phyloP scores from a whole-genome alignment of 2,329 filamentous ascomycete genomes.

The Paracoccidioides brasiliensis region DNA sequence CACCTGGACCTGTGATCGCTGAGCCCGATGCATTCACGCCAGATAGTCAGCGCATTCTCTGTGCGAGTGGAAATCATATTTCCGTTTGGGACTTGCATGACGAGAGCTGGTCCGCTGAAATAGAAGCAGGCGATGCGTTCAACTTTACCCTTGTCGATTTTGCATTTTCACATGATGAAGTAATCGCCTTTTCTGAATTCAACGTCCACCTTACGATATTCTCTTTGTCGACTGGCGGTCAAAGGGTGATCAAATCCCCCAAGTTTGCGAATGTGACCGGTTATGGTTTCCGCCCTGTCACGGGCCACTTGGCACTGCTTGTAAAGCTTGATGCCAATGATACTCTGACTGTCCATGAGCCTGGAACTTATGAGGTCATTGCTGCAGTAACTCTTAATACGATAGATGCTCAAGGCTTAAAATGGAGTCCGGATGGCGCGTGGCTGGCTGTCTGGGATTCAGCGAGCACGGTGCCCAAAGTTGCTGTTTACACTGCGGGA shows the following conservation, averaged over 20 bases:
- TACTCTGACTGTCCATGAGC: constrained; percentile 28
- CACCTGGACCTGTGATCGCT: background rate
- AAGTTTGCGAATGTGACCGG: constrained; percentile 26
- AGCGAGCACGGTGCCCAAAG: constrained; percentile 36
- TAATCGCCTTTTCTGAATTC: constrained; percentile 29
- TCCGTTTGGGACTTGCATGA: constrained; percentile 26
- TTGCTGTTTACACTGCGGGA: constrained; percentile 46
- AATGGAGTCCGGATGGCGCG: constrained; percentile 47
- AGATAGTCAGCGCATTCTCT: constrained; percentile 20
- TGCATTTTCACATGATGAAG: constrained; percentile 23
- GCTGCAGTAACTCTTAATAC: constrained; percentile 32
- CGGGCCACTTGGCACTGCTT: constrained; percentile 27
- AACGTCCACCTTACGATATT: constrained; percentile 27
- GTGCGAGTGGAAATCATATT: constrained; percentile 22
- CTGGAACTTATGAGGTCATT: constrained; percentile 22
- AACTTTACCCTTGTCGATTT: constrained; percentile 26
- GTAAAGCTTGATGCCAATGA: constrained; percentile 28
- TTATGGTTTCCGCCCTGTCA: constrained; percentile 29
- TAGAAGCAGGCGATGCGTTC: constrained; percentile 27
- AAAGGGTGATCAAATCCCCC: constrained; percentile 27
- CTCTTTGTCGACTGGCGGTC: constrained; percentile 22
- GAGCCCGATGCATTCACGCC: constrained; percentile 1
- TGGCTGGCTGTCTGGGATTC: constrained; percentile 48
- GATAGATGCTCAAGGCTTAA: constrained; percentile 43
- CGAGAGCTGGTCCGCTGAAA: constrained; percentile 25